phyloP scores from a whole-genome alignment of 768 basidiomycete species.

The Naganishia friedmannii region DNA sequence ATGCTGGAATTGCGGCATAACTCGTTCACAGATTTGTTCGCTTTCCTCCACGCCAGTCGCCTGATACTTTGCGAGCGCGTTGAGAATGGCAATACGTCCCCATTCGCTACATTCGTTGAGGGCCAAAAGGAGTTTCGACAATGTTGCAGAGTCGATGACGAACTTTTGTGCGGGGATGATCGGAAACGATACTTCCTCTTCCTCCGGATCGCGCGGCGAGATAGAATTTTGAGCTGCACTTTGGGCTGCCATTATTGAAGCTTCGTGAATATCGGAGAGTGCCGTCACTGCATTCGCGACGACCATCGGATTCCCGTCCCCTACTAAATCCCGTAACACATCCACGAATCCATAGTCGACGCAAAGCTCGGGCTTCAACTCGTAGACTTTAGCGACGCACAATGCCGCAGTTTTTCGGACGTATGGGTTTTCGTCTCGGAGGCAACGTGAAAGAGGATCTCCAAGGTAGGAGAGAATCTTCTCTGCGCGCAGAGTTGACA shows the following conservation, averaged over 20 bases:
- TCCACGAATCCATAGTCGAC: conserved; percentile 91
- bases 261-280: conserved; percentile 79
- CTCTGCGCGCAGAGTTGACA: conserved; percentile 94
- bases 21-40: conserved; percentile 97
- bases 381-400: conserved; percentile 95
- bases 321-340: conserved; percentile 83
- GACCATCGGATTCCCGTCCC: conserved; percentile 98
- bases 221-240: conserved; percentile 35
- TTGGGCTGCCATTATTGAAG: conserved; percentile 53
- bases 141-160: conserved; percentile 72
- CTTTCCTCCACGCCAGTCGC: conserved; percentile 87
- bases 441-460: conserved; percentile 84
- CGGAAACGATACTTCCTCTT: conserved; percentile 24
- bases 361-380: conserved; percentile 90
- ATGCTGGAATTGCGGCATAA: conserved; percentile 97
- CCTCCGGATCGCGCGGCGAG: conserved; percentile 32
- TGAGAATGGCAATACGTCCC: conserved; percentile 91
- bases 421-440: conserved; percentile 95
- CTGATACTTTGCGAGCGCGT: conserved; percentile 76
- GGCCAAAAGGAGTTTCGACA: conserved; percentile 87
- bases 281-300: conserved; percentile 95
- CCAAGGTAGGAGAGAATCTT: conserved; percentile 99
- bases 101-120: conserved; percentile 98
- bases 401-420: conserved; percentile 96
- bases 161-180: conserved; percentile 55